Conservation (phyloP, 2,329 filamentous ascomycete species). For the Tricladium varicosporioides region DNA sequence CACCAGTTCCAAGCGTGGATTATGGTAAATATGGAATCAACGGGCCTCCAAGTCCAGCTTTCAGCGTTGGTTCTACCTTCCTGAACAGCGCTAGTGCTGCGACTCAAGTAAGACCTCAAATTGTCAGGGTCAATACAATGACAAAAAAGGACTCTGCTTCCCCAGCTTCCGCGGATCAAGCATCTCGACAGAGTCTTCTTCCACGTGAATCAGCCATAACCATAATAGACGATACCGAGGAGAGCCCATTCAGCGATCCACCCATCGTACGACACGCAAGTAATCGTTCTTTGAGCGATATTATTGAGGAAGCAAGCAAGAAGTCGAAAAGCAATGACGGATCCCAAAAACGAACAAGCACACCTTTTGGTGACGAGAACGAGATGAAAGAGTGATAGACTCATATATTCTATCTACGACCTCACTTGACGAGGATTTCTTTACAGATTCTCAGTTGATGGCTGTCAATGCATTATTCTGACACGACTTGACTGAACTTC, state of each 20-base stretch:
- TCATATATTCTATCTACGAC: conserved; percentile 1
- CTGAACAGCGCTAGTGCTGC: conserved; percentile 61
- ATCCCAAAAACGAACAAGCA: conserved; percentile 38
- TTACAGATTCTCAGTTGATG: conserved; percentile 7
- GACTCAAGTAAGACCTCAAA: conserved; percentile 56
- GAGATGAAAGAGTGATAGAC: conserved; percentile 46
- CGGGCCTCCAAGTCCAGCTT: conserved; percentile 55
- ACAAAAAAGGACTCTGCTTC: conserved; percentile 41
- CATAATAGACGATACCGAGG: conserved; percentile 47
- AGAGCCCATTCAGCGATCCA: conserved; percentile 60
- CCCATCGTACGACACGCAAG: conserved; percentile 39
- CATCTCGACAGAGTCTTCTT: conserved; percentile 18
- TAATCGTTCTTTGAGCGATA: conserved; percentile 50
- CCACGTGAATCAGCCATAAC: conserved; percentile 46
- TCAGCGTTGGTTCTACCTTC: conserved; percentile 68
- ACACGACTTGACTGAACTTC: conserved; percentile 21
- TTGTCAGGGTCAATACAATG: conserved; percentile 56
- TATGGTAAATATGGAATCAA: conserved; percentile 52
- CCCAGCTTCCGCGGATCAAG: conserved; percentile 11
- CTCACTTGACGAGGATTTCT: conserved; percentile 13
- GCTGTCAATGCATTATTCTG: conserved; percentile 6
- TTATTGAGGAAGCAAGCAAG: conserved; percentile 52
- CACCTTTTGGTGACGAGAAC: conserved; percentile 58
- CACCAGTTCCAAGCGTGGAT: conserved; percentile 73
- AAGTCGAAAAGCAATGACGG: conserved; percentile 31